Conservation (phyloP, 2,329 filamentous ascomycete species). For the Coniochaeta sp. region DNA sequence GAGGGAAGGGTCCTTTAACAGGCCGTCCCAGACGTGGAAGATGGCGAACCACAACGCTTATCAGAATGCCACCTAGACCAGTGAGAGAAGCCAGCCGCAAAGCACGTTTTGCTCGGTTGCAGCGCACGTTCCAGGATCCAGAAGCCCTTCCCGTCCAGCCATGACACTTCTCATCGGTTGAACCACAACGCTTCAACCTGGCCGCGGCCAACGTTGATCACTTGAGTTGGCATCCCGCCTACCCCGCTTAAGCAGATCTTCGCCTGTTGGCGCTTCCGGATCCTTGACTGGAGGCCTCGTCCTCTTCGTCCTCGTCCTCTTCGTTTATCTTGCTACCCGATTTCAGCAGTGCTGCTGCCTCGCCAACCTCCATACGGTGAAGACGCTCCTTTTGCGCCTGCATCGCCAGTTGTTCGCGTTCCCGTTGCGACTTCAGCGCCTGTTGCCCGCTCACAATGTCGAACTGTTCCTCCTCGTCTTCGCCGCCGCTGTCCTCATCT, state of each 20-base stretch:
- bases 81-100: neutral
- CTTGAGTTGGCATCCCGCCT: neutral
- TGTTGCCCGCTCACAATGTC: slow-evolving; percentile 27
- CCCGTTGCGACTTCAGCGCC: slow-evolving; percentile 26
- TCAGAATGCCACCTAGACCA: neutral
- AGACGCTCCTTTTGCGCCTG: slow-evolving; percentile 43
- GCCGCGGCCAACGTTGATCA: neutral
- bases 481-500: slow-evolving; percentile 36
- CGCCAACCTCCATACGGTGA: slow-evolving; percentile 52
- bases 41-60: neutral
- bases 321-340: slow-evolving; percentile 12
- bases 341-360: slow-evolving; percentile 42
- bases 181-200: neutral
- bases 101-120: neutral
- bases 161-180: neutral
- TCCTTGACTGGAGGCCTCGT: slow-evolving; percentile 3
- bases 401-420: slow-evolving; percentile 27
- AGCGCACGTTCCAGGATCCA: neutral
- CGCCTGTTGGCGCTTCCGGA: neutral
- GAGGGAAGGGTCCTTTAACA: neutral
- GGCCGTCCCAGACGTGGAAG: neutral
- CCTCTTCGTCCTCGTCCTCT: slow-evolving; percentile 19
- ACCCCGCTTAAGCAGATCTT: neutral
- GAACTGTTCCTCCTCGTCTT: slow-evolving; percentile 33
- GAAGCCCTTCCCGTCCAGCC: neutral